Percentiles rank a stretch among this genome's conserved stretches.
These are phyloP conservation scores for Isabelozyma heimii DNA, from an alignment of 805 yeast genomes.

Conservation along the genomic window DNA sequence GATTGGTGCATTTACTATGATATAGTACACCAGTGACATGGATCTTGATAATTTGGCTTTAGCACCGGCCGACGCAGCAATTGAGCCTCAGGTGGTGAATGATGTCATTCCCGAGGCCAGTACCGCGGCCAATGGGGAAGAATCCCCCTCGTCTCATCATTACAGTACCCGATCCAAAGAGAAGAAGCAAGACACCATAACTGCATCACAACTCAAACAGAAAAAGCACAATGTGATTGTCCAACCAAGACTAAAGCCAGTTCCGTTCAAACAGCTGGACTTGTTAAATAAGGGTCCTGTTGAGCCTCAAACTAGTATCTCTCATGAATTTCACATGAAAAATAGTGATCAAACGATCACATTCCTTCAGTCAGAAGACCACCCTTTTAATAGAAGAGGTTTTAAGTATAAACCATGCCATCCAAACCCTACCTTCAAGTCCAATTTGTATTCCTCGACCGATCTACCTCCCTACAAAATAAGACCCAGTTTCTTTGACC, in stretches of 20 bases:
- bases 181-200: constrained; percentile 12
- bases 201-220: constrained; percentile 20
- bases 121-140: background rate
- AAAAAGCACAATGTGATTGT: constrained; percentile 26
- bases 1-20: too few relatives aligned
- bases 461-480: constrained; percentile 68
- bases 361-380: constrained; percentile 62
- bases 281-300: constrained; percentile 5
- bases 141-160: constrained; percentile 4
- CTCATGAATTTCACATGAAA: background rate
- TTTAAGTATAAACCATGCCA: constrained; percentile 79
- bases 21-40: background rate
- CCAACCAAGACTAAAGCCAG: constrained; percentile 35
- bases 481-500: constrained; percentile 63
- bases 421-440: constrained; percentile 59
- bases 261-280: constrained; percentile 23
- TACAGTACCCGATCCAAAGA: constrained; percentile 26
- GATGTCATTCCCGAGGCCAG: background rate
- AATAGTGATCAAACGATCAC: constrained; percentile 10
- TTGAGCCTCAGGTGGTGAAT: background rate
- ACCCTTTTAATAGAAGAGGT: constrained; percentile 76
- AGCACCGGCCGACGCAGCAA: background rate
- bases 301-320: constrained; percentile 1
- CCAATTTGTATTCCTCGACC: constrained; percentile 63
- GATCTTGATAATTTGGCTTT: background rate